Evolutionary conservation across 164 flowering plant species (phyloP), one percentile per base, ranked within the genome.

Genomic region (Vitis labrusca): DNA sequence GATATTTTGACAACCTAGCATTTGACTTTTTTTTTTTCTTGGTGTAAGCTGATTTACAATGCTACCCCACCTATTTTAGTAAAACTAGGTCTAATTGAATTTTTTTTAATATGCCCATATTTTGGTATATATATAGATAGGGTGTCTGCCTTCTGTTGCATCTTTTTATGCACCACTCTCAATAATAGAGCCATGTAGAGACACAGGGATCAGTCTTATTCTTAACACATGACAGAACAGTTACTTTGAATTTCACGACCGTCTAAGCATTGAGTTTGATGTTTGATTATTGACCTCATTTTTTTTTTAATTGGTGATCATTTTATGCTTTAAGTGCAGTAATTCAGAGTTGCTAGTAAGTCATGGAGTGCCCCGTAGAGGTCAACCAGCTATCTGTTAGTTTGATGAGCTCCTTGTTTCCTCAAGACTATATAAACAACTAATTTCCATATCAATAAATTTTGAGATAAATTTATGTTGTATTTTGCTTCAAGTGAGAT

Each of bases 151-250:
- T 64, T 74, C 53, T 57, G 13, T 29, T 72, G 50, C 75, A 65
- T 73, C 65, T 65, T 73, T 77, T 69, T 53, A 77, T 56, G 76
- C 55, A 32, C 53, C 57, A 55, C 63, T 49, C 73, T 76, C 63
- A 67, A 59, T 64, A 68, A 65, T 72, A 17, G 70, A 68, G 61
- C 63, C 69, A 68, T 49, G 27, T 53, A 19, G 71, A 17, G 65
- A 71, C 71, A 58, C 63, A 48, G 14, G 55, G 69, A 5, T 64
- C 65, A 58, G 66, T 64, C 54, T 63, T 58, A 67, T 37, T 37
- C 44, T 3, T 37, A 3, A 37, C 44, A 3, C 44, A 37, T 37
- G 70, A 64, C 63, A 44, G 49, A 54, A 52, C 44, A 55, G 62
- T 66, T 32, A 50, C 68, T 71, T 71, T 55, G 67, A 54, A 65